Evolutionary conservation across 108 stramenopile genomes (phyloP).

Genomic region (Schizochytrium sp.): DNA sequence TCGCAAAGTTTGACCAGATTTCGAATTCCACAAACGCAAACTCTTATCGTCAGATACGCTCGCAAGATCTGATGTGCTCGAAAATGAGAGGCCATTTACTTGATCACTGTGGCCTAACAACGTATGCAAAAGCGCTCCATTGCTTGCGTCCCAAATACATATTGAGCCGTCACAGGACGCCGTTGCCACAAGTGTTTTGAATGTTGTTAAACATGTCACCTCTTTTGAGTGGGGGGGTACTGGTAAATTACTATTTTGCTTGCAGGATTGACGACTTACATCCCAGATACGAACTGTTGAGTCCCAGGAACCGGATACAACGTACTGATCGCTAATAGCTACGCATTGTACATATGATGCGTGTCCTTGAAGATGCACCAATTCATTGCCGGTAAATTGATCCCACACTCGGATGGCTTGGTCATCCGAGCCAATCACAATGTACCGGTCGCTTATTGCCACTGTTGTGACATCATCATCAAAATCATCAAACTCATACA

Average conservation of each 20-base stretch:
- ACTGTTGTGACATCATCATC: not conserved
- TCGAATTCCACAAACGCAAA: not conserved
- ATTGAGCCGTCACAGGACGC: no score
- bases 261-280: not conserved
- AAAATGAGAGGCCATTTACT: no score
- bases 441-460: not conserved
- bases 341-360: not conserved
- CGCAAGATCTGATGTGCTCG: not conserved
- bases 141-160: no score
- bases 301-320: conserved; percentile 53
- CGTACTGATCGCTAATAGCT: not conserved
- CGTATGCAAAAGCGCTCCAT: no score
- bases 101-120: no score
- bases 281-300: conserved; percentile 57
- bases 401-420: not conserved
- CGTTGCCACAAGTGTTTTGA: no score
- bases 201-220: no score
- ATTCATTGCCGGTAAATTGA: not conserved
- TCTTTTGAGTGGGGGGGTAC: no score
- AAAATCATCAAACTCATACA: not conserved
- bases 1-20: not conserved
- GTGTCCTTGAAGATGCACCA: not conserved
- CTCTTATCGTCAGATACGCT: not conserved
- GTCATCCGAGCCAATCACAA: not conserved
- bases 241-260: no score